Evolutionary conservation across 1,139 yeast genomes (phyloP).

Genomic region (Scheffersomyces lignicola): DNA sequence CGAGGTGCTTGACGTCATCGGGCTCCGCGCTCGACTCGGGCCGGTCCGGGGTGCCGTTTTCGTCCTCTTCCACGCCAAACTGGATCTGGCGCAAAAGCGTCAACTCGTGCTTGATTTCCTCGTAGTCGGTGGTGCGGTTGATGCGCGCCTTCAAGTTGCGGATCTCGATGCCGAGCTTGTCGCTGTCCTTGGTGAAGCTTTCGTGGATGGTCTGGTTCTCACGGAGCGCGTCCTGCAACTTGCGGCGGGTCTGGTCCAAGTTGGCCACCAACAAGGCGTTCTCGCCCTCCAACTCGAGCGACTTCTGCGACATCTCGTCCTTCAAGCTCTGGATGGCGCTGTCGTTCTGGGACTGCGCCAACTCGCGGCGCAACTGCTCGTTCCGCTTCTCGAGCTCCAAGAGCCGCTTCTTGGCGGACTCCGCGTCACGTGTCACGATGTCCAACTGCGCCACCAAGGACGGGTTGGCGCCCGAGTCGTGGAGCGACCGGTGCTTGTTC

Average conservation of each 20-base stretch:
- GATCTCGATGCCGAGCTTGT: constrained; percentile 51
- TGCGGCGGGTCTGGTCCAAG: constrained; percentile 51
- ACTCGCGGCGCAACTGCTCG: constrained; percentile 66
- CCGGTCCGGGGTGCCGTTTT: constrained; percentile 11
- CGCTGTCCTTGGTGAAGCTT: constrained; percentile 44
- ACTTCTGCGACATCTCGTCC: constrained; percentile 39
- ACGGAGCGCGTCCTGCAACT: constrained; percentile 27
- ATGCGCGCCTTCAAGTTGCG: constrained; percentile 48
- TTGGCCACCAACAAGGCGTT: constrained; percentile 65
- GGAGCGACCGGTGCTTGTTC: constrained; percentile 10
- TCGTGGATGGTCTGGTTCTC: constrained; percentile 38
- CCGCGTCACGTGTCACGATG: constrained; percentile 71
- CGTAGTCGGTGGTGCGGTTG: constrained; percentile 60
- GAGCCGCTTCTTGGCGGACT: constrained; percentile 65
- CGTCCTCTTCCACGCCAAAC: constrained; percentile 45
- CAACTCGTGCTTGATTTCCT: constrained; percentile 74
- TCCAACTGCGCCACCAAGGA: constrained; percentile 56
- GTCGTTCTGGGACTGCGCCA: constrained; percentile 54
- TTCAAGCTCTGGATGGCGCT: constrained; percentile 31
- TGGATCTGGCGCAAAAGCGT: constrained; percentile 72
- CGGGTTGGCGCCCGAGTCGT: constrained; percentile 20
- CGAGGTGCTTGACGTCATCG: constrained; percentile 22
- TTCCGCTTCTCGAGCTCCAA: constrained; percentile 77
- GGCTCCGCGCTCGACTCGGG: constrained; percentile 11
- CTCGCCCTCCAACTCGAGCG: constrained; percentile 63